Percentiles rank a stretch among this genome's conserved stretches.
Evolutionary conservation across 148 eudicot species (phyloP).

Genomic region (Arctostaphylos glauca): DNA sequence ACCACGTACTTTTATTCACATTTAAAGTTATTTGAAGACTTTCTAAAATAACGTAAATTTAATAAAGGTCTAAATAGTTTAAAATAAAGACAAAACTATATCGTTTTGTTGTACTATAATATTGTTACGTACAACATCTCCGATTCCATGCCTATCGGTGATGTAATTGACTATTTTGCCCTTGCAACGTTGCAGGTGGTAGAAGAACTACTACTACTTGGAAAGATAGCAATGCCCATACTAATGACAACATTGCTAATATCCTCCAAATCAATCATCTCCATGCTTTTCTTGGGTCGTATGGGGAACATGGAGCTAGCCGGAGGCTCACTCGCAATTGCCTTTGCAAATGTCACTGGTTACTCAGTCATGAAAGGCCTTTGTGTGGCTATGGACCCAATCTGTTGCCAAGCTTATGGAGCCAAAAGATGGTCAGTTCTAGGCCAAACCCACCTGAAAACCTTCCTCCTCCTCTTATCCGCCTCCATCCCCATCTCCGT

Average conservation of each 20-base stretch:
- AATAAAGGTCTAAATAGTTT: too few relatives aligned
- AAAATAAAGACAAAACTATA: too few relatives aligned
- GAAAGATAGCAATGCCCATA: slow-evolving; percentile 56
- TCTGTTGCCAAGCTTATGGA: slow-evolving; percentile 88
- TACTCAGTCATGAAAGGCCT: slow-evolving; percentile 87
- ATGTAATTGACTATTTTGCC: neutral
- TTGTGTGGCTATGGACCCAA: slow-evolving; percentile 89
- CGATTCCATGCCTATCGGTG: neutral
- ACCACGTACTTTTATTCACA: too few relatives aligned
- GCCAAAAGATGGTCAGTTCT: slow-evolving; percentile 61
- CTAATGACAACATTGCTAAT: slow-evolving; percentile 54
- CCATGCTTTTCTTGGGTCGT: slow-evolving; percentile 80
- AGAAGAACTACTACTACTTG: slow-evolving; percentile 56
- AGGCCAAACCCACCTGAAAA: slow-evolving; percentile 65
- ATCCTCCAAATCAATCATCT: slow-evolving; percentile 66
- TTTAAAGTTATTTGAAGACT: too few relatives aligned
- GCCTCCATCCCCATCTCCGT: slow-evolving; percentile 51
- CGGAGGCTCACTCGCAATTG: slow-evolving; percentile 82
- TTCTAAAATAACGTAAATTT: too few relatives aligned
- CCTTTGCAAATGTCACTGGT: slow-evolving; percentile 84
- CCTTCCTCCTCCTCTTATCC: slow-evolving; percentile 55
- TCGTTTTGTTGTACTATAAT: too few relatives aligned
- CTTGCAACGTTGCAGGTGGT: slow-evolving; percentile 37
- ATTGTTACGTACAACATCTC: too few relatives aligned
- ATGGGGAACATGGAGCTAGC: slow-evolving; percentile 67